phyloP scores from a whole-genome alignment of 306 rosid species.

The Senna tora region DNA sequence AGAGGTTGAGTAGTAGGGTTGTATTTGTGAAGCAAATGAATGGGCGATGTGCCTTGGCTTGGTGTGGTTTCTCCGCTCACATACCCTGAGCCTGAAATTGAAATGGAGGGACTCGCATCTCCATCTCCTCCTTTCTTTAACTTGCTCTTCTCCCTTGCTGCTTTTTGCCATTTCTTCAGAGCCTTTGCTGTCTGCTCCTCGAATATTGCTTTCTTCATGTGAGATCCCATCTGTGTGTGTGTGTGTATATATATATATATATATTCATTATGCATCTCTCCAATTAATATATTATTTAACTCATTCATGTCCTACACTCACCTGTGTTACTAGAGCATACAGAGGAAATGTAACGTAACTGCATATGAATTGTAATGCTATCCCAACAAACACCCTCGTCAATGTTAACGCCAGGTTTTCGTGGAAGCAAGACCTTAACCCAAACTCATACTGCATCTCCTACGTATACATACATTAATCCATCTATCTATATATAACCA shows the following conservation, averaged over 20 bases:
- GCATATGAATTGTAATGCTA: slow-evolving; percentile 60
- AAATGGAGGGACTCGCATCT: no score
- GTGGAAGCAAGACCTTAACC: slow-evolving; percentile 60
- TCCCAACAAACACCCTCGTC: slow-evolving; percentile 55
- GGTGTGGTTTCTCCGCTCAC: slow-evolving; percentile 66
- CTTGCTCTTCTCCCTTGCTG: slow-evolving; percentile 51
- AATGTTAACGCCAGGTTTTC: slow-evolving; percentile 53
- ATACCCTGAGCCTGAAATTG: slow-evolving; percentile 35
- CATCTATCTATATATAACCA: no score
- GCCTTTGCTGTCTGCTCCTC: slow-evolving; percentile 76
- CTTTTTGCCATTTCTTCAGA: slow-evolving; percentile 67
- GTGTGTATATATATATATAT: no score
- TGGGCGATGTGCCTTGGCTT: slow-evolving; percentile 60
- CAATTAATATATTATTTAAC: no score
- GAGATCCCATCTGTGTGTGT: slow-evolving; percentile 94
- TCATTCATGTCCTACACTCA: no score
- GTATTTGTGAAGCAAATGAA: slow-evolving; percentile 59
- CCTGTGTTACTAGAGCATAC: slow-evolving; percentile 70
- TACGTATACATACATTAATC: no score
- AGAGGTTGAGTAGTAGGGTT: slow-evolving; percentile 21
- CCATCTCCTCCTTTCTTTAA: slow-evolving; percentile 40
- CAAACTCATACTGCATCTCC: slow-evolving; percentile 65
- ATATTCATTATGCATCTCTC: no score
- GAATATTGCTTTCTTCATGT: slow-evolving; percentile 67
- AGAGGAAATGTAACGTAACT: slow-evolving; percentile 75